Base-by-base conservation (phyloP, 1,284 basidiomycete species). In the Malassezia brasiliensis region DNA sequence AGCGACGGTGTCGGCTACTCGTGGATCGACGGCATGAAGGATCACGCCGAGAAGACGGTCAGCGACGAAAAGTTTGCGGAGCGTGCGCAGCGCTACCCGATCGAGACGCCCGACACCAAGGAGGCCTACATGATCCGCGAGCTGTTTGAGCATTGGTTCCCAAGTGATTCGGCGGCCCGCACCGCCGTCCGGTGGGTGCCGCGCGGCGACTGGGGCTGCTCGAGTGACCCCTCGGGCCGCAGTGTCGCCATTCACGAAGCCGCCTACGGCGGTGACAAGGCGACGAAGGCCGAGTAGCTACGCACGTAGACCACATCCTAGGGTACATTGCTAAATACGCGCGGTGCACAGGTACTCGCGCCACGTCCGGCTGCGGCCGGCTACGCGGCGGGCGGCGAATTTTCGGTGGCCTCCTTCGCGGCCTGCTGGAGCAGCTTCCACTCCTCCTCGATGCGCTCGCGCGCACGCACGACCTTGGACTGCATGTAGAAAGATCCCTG, bases 11-110 rank as follows among this genome's bases (percentile, higher is more conserved):
- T 99, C 54, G 94, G 94, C 28, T 98, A 98, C 79, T 94, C 89
- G 42, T 98, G 94, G 94, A 99, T 99, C 72, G 94, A 99, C 72
- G 90, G 91, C 83, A 89, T 99, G 63, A 98, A 98, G 79, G 85
- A 85, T 51, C 83, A 96, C 69, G 86, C 94, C 7, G 85, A 81
- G 38, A 67, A 79, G 5, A 75, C 79, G 47, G 82, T 98, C 49
- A 83, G 87, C 14, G 90, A 98, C 75, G 87, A 87, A 54, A 81
- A 81, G 55, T 87, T 96, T 67, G 82, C 82, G 22, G 82, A 85
- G 68, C 81, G 86, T 20, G 79, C 80, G 6, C 81, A 87, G 71
- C 82, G 89, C 57, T 98, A 86, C 83, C 78, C 86, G 6, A 76
- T 81, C 53, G 86, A 86, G 70, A 87, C 86, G 1, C 93, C 93